Evolutionary conservation across 2,329 filamentous ascomycete species (phyloP), one percentile per base, ranked within the genome.

Genomic region (Dichotomopilus funicola): DNA sequence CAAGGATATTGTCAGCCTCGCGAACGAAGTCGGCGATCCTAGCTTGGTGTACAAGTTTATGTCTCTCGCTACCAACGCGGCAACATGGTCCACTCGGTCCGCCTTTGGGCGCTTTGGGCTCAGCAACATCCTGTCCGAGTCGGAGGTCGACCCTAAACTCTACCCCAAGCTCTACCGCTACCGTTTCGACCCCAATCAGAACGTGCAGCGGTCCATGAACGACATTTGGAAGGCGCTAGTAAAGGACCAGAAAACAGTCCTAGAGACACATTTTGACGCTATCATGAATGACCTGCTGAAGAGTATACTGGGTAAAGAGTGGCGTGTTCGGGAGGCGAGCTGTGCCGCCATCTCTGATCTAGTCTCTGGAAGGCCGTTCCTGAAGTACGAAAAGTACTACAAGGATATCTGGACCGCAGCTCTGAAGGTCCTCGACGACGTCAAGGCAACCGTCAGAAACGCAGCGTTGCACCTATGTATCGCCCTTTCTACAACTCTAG

Each of bases 21-120:
- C 94, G n/a, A 89, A 92, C 44, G 94, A 99, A 72, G 91, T 96
- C 37, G 94, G 94, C 9, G 92, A 99, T 65, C 92, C 94, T 56
- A 91, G 88, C 63, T 77, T 99, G n/a, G 89, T 97, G 1, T 99
- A 99, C 75, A 90, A 91, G 59, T 97, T 99, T 73, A 99, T 99
- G 94, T 92, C 91, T 0, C 79, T 99, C 62, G 94, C 94, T 2
- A 90, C 91, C 1, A 96, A 96, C 66, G 95, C 95, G 48, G 91
- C 91, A 0, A 95, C 95, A 12, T 99, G 94, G 94, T 92, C 91
- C 1, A 95, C 91, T n/a, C 83, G 94, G 50, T 95, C 94, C 1
- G 94, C 94, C 0, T 97, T 99, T 71, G 94, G 94, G 2, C 82
- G 91, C 9, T 96, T 97, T 62, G 94, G 94, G 0, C 79, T 99